Percentiles rank a stretch among this genome's conserved stretches.
phyloP scores from a whole-genome alignment of 2,329 filamentous ascomycete species.

The Metarhizium brunneum region DNA sequence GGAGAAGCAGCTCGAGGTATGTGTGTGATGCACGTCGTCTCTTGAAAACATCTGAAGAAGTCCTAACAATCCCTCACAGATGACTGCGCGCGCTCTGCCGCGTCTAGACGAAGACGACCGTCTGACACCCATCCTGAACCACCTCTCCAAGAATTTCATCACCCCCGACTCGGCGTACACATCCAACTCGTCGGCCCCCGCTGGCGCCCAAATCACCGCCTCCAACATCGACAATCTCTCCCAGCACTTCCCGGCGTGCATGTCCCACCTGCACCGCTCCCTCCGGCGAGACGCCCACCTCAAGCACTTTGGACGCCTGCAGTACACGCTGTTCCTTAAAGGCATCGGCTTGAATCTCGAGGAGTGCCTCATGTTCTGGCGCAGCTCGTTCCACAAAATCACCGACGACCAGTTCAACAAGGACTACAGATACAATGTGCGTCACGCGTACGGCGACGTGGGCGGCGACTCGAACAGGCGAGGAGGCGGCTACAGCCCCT shows the following conservation, averaged over 20 bases:
- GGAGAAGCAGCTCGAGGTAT: conserved; percentile 74
- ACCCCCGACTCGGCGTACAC: conserved; percentile 78
- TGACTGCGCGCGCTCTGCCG: conserved; percentile 84
- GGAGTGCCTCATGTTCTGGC: conserved; percentile 88
- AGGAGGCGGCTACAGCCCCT: conserved; percentile 80
- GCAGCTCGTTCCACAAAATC: conserved; percentile 72
- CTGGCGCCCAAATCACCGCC: conserved; percentile 67
- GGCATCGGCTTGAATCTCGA: conserved; percentile 89
- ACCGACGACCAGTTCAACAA: conserved; percentile 96
- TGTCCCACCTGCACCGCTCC: conserved; percentile 81
- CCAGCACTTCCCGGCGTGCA: conserved; percentile 82
- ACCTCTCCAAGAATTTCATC: conserved; percentile 93
- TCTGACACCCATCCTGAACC: conserved; percentile 55
- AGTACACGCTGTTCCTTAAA: conserved; percentile 95
- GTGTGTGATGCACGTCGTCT: conserved; percentile 8
- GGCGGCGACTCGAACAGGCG: conserved; percentile 84
- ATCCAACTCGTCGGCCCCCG: conserved; percentile 50
- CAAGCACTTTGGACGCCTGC: conserved; percentile 86
- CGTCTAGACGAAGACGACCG: conserved; percentile 94
- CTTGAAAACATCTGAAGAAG: neutral
- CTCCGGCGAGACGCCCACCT: conserved; percentile 82
- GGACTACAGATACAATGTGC: conserved; percentile 93
- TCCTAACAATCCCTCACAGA: conserved; percentile 31
- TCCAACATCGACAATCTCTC: conserved; percentile 71
- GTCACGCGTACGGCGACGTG: conserved; percentile 91